A percentile compares a stretch with the other conserved stretches of the same genome.
Evolutionary conservation across 208 protist genomes (phyloP).

Genomic region (Trypanosoma cruzi): DNA sequence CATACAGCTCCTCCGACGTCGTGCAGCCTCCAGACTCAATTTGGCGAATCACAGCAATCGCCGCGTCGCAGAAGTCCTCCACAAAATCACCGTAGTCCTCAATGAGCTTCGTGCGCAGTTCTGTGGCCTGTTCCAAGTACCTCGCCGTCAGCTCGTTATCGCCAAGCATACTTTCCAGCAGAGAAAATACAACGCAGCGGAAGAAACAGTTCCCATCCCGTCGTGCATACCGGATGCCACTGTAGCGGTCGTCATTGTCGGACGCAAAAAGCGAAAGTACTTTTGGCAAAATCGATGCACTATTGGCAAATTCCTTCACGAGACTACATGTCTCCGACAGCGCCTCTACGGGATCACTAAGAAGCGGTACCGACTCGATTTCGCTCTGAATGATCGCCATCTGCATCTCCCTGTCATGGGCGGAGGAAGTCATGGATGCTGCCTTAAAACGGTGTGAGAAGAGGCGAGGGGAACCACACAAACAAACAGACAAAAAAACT

Average conservation of each 20-base stretch:
- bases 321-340: slow-evolving; percentile 38
- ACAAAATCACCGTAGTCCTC: slow-evolving; percentile 66
- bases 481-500: slow-evolving; percentile 20
- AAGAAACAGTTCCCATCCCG: slow-evolving; percentile 92
- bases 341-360: slow-evolving; percentile 36
- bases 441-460: neutral
- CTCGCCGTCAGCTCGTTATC: slow-evolving; percentile 20
- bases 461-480: neutral
- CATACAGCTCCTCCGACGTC: slow-evolving; percentile 25
- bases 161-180: slow-evolving; percentile 45
- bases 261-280: slow-evolving; percentile 43
- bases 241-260: slow-evolving; percentile 5
- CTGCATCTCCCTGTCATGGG: slow-evolving; percentile 43
- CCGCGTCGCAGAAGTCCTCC: slow-evolving; percentile 72
- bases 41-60: slow-evolving; percentile 31
- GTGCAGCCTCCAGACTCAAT: slow-evolving; percentile 35
- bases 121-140: slow-evolving; percentile 25
- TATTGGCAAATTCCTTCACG: slow-evolving; percentile 41
- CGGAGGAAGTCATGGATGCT: slow-evolving; percentile 10
- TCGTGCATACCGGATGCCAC: slow-evolving; percentile 60
- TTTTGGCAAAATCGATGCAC: slow-evolving; percentile 42
- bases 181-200: slow-evolving; percentile 62
- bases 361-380: slow-evolving; percentile 43
- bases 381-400: slow-evolving; percentile 65
- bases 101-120: slow-evolving; percentile 31